phyloP scores from a whole-genome alignment of 2,329 filamentous ascomycete species.

The Alternaria hordeiaustralica region DNA sequence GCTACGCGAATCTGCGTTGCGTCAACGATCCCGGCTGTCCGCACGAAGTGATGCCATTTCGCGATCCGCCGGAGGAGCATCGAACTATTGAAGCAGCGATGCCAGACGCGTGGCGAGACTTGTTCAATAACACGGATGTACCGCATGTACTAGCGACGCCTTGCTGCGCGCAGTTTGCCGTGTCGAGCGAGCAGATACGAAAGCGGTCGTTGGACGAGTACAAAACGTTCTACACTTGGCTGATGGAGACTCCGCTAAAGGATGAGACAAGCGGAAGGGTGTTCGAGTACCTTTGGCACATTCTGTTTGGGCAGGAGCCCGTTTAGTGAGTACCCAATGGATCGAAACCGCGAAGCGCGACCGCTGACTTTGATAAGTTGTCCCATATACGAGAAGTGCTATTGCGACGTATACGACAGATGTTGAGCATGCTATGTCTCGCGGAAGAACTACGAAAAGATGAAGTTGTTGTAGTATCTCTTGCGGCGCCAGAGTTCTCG shows the following conservation, averaged over 20 bases:
- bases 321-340: constrained; percentile 25
- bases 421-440: too few relatives aligned
- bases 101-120: constrained; percentile 23
- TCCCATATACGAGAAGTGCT: constrained; percentile 24
- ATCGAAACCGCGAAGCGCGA: neutral
- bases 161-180: constrained; percentile 53
- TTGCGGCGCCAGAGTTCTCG: too few relatives aligned
- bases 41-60: constrained; percentile 47
- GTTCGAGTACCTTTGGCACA: constrained; percentile 38
- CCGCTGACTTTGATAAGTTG: constrained; percentile 21
- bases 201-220: constrained; percentile 37
- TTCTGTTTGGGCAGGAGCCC: constrained; percentile 31
- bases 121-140: constrained; percentile 19
- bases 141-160: constrained; percentile 49
- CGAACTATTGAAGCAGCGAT: constrained; percentile 21
- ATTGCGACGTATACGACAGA: constrained; percentile 29
- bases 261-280: constrained; percentile 30
- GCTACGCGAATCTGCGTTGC: constrained; percentile 53
- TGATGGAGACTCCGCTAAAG: constrained; percentile 28
- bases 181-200: constrained; percentile 37
- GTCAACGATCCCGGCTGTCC: constrained; percentile 49
- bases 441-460: too few relatives aligned
- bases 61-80: constrained; percentile 23
- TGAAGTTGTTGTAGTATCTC: too few relatives aligned
- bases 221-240: constrained; percentile 28